Percentiles rank a stretch among this genome's conserved stretches.
Evolutionary conservation across 805 yeast species (phyloP).

Genomic region (Lachancea fermentati): DNA sequence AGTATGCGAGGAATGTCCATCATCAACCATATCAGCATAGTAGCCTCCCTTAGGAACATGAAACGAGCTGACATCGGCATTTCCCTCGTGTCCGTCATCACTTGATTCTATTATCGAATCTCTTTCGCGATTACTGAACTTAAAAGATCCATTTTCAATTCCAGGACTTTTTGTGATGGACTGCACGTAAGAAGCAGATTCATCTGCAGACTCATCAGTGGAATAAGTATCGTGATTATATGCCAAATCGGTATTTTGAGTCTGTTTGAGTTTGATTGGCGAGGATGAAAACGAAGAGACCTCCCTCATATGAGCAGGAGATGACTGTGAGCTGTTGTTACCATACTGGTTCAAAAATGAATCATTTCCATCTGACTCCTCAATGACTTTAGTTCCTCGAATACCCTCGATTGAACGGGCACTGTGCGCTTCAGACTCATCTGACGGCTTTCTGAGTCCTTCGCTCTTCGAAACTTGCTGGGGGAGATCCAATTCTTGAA

Average conservation of each 20-base stretch:
- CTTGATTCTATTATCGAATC: slow-evolving; percentile 16
- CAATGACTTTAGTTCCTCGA: too few species aligned
- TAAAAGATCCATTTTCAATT: slow-evolving; percentile 10
- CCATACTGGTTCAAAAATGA: slow-evolving; percentile 9
- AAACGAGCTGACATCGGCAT: slow-evolving; percentile 5
- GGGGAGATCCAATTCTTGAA: background rate
- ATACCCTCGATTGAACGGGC: too few species aligned
- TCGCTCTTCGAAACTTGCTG: background rate
- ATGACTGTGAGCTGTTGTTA: slow-evolving; percentile 5
- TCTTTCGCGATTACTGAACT: slow-evolving; percentile 12
- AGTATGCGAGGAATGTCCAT: background rate
- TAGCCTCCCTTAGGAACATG: slow-evolving; percentile 24
- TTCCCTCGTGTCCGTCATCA: slow-evolving; percentile 17
- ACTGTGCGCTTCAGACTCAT: too few species aligned
- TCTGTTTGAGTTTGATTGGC: slow-evolving; percentile 5
- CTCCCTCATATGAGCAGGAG: slow-evolving; percentile 1
- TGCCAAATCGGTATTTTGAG: slow-evolving; percentile 7
- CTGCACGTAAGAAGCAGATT: slow-evolving; percentile 14
- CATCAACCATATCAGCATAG: slow-evolving; percentile 20
- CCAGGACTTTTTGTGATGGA: slow-evolving; percentile 9
- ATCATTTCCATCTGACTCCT: slow-evolving; percentile 5
- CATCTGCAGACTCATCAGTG: slow-evolving; percentile 5
- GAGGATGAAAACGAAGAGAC: slow-evolving; percentile 1
- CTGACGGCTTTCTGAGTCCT: too few species aligned
- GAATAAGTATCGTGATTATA: slow-evolving; percentile 6